A percentile compares a stretch with the other conserved stretches of the same genome.
Conservation (phyloP, 768 basidiomycete genomes). For the Hericium erinaceus region DNA sequence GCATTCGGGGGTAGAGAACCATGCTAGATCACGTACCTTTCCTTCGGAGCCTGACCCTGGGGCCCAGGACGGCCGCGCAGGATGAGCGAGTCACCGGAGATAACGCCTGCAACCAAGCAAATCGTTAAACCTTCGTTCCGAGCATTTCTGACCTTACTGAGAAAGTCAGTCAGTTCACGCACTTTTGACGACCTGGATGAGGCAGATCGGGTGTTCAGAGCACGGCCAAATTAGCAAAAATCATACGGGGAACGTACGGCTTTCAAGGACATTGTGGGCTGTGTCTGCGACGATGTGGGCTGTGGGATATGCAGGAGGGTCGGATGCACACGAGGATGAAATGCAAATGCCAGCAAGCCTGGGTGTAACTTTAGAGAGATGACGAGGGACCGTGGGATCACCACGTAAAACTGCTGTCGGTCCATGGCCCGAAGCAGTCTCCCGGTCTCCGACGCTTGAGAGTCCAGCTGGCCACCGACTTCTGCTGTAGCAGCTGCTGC, state of each 20-base stretch:
- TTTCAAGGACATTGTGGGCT: conserved; percentile 50
- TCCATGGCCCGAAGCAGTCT: background rate
- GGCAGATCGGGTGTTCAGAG: background rate
- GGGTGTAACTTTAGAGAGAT: background rate
- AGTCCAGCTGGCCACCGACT: background rate
- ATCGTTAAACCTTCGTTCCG: background rate
- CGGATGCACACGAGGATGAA: background rate
- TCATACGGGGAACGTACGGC: conserved; percentile 40
- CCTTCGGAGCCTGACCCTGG: conserved; percentile 85
- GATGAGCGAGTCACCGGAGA: conserved; percentile 86
- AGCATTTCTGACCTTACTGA: background rate
- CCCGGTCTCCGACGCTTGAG: background rate
- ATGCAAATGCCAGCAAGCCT: conserved; percentile 1
- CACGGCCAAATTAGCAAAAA: background rate
- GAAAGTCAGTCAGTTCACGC: conserved; percentile 8
- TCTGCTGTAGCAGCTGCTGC: background rate
- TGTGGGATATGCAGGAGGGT: background rate
- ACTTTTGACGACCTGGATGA: conserved; percentile 53
- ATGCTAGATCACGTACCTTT: conserved; percentile 48
- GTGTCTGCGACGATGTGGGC: background rate
- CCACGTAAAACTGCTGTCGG: background rate
- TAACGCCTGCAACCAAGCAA: conserved; percentile 52
- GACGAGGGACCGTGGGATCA: background rate
- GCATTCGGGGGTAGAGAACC: background rate
- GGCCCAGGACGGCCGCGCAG: conserved; percentile 68